Base-by-base conservation (phyloP, 176 grass and related monocot species). In the Aegilops sharonensis region DNA sequence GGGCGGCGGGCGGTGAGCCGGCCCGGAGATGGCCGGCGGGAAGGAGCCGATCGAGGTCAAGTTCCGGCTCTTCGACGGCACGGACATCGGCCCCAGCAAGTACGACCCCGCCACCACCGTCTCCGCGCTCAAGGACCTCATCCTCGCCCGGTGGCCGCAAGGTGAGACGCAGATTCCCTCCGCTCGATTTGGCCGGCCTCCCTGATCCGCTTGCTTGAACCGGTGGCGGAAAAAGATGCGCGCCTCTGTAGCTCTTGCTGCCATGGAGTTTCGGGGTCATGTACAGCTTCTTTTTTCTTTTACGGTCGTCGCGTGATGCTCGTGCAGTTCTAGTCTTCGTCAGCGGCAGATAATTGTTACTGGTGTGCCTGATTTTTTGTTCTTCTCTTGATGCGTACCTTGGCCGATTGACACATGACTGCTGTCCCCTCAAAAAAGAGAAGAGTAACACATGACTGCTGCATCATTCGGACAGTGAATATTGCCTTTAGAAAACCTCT, bases 141-240 rank as follows among this genome's bases (percentile, higher is more conserved):
- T 97, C 30, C 80, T 97, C 71, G 84, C 95, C 83, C 92, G 88
- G 77, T 97, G 95, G 95, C 95, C 95, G 48, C 92, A 94, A 94
- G 95, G 95, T 97, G 90, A n/a, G 56, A 32, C 15, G 64, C 72
- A 62, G 36, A 75, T 74, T 79, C 78, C 82, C 54, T 9, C 56
- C 67, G 45, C 11, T 86, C 32, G 68, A 77, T 84, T 91, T 30
- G 29, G 42, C 34, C 76, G 76, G 48, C 43, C 36, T 15, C 31
- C 31, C 82, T 73, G 88, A 75, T 75, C 86, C 57, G 74, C 45
- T 66, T 82, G 34, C 62, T 89, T 72, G 61, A 78, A 31, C 43
- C 57, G 80, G 52, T 18, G 61, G 3, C 34, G 64, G 29, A 57
- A 75, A 15, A 27, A 64, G 23, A 63, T 1, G 32, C 1, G 12